Evolutionary conservation across 805 yeast species (phyloP).

Genomic region (Barnettozyma wickerhamii): DNA sequence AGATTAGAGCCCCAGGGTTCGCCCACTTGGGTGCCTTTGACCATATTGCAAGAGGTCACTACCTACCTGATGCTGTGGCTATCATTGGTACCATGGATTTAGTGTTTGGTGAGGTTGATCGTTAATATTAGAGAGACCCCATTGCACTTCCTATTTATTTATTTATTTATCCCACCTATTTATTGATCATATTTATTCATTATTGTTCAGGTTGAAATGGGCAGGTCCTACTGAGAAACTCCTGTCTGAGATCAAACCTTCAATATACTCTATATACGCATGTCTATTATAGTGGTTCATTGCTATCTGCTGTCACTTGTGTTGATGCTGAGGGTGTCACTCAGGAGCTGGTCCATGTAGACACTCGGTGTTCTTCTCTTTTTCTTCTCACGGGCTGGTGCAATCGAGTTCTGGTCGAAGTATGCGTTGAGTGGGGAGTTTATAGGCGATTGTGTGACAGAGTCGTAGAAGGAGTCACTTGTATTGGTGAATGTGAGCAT

Average conservation of each 20-base stretch:
- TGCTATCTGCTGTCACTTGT: constrained; percentile 3
- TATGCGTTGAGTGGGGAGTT: constrained; percentile 20
- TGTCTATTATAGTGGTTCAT: neutral
- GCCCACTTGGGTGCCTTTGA: constrained; percentile 88
- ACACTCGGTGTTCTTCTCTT: constrained; percentile 46
- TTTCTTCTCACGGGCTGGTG: constrained; percentile 6
- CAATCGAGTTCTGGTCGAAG: constrained; percentile 6
- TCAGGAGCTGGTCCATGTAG: constrained; percentile 41
- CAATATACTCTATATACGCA: neutral
- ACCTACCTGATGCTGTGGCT: constrained; percentile 88
- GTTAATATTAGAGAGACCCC: constrained; percentile 35
- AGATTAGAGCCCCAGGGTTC: constrained; percentile 92
- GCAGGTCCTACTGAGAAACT: neutral
- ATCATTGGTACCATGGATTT: constrained; percentile 94
- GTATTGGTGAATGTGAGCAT: constrained; percentile 26
- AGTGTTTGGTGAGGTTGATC: constrained; percentile 93
- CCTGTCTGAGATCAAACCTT: no score
- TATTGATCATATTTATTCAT: constrained; percentile 1
- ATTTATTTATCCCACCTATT: constrained; percentile 8
- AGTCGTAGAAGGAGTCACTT: constrained; percentile 7
- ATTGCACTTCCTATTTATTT: constrained; percentile 4
- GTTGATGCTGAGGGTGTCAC: constrained; percentile 20
- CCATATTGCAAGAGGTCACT: constrained; percentile 80
- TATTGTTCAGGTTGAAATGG: constrained; percentile 1
- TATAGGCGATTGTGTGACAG: constrained; percentile 19